Percentiles rank a stretch among this genome's conserved stretches.
phyloP scores from a whole-genome alignment of 805 yeast genomes.

The Candida nonsorbophila region DNA sequence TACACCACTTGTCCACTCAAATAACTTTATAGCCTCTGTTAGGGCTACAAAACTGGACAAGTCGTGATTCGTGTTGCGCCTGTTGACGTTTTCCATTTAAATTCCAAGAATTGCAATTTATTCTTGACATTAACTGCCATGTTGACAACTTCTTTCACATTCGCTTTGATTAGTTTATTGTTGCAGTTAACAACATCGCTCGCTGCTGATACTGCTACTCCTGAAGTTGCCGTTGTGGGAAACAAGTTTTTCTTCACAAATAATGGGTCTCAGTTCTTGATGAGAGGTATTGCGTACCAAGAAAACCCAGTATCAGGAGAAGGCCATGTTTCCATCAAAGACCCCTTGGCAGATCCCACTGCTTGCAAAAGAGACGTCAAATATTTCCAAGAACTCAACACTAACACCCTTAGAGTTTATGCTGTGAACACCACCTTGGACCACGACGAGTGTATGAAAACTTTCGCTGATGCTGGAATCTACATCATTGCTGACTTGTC shows the following conservation, averaged over 20 bases:
- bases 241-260: conserved; percentile 37
- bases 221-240: conserved; percentile 36
- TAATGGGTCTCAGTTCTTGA: conserved; percentile 40
- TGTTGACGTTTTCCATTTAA: too few species aligned
- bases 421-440: conserved; percentile 33
- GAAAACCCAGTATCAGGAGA: conserved; percentile 29
- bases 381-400: conserved; percentile 31
- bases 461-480: conserved; percentile 42
- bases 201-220: conserved; percentile 14
- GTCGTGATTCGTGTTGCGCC: too few species aligned
- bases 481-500: conserved; percentile 41
- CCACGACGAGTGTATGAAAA: conserved; percentile 38
- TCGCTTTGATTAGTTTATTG: conserved; percentile 9
- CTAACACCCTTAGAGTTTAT: conserved; percentile 40
- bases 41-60: too few species aligned
- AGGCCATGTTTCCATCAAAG: conserved; percentile 17
- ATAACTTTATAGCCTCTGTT: too few species aligned
- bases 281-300: conserved; percentile 42
- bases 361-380: conserved; percentile 40
- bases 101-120: too few species aligned
- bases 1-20: too few species aligned
- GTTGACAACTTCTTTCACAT: too few species aligned
- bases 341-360: conserved; percentile 37
- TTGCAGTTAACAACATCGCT: conserved; percentile 2
- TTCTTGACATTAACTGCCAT: too few species aligned